phyloP scores from a whole-genome alignment of 148 eudicot species.

The Spergularia marina region DNA sequence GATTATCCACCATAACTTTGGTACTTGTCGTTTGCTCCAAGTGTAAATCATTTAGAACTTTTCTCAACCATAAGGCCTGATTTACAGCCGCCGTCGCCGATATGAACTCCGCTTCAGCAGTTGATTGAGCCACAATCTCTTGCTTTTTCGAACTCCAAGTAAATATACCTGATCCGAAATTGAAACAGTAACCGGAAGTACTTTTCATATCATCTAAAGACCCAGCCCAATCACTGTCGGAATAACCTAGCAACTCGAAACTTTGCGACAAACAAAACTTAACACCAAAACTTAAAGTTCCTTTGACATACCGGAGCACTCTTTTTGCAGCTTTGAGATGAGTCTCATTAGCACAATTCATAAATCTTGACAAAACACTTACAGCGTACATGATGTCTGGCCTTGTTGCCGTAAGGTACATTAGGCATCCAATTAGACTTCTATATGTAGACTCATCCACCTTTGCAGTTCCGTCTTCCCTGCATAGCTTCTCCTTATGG shows the following conservation, averaged over 20 bases:
- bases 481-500: not conserved
- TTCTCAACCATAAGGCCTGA: not conserved
- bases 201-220: not conserved
- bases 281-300: not conserved
- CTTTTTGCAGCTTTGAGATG: not conserved
- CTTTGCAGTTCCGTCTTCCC: not conserved
- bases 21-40: too few species aligned
- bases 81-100: not conserved
- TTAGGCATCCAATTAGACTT: not conserved
- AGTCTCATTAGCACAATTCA: not conserved
- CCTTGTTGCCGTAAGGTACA: not conserved
- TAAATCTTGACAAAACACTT: not conserved
- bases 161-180: not conserved
- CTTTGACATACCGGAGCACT: not conserved
- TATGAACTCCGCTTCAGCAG: not conserved
- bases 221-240: not conserved
- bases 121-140: not conserved
- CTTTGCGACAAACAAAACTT: not conserved
- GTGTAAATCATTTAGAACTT: not conserved
- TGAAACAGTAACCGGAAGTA: not conserved
- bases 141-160: not conserved
- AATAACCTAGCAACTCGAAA: not conserved
- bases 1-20: not conserved
- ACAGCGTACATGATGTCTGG: not conserved
- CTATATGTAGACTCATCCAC: not conserved